phyloP scores from a whole-genome alignment of 352 stramenopile species.

The Aphanomyces euteiches region DNA sequence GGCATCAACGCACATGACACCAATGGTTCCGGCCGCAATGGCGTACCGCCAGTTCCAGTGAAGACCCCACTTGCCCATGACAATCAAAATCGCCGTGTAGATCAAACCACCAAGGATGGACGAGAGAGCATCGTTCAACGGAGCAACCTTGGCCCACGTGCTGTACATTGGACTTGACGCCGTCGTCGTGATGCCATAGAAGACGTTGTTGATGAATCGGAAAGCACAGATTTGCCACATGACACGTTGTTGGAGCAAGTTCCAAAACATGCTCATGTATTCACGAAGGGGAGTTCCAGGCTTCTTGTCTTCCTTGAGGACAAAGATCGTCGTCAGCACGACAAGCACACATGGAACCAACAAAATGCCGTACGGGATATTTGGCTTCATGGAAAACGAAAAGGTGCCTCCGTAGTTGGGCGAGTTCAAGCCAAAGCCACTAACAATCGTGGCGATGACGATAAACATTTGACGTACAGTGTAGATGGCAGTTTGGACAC shows the following conservation, averaged over 20 bases:
- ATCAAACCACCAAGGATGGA: slow-evolving; percentile 51
- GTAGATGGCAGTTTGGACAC: too few species aligned
- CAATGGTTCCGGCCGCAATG: slow-evolving; percentile 49
- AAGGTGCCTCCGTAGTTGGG: too few species aligned
- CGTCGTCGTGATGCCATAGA: slow-evolving; percentile 36
- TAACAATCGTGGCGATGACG: too few species aligned
- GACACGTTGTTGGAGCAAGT: slow-evolving; percentile 52
- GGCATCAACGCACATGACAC: slow-evolving; percentile 1
- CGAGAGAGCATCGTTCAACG: slow-evolving; percentile 48
- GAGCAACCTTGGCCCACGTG: slow-evolving; percentile 50
- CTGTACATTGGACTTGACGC: slow-evolving; percentile 47
- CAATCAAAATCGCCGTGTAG: slow-evolving; percentile 40
- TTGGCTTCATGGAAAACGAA: too few species aligned
- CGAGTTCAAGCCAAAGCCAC: too few species aligned
- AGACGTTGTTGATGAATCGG: slow-evolving; percentile 55
- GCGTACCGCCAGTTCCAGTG: slow-evolving; percentile 29
- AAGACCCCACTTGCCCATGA: slow-evolving; percentile 16
- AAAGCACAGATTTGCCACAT: slow-evolving; percentile 79
- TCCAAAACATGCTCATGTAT: slow-evolving; percentile 45
- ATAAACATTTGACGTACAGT: too few species aligned
- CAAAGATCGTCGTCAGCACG: too few species aligned
- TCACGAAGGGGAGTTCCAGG: background rate
- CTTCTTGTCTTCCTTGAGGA: too few species aligned
- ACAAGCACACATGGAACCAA: too few species aligned
- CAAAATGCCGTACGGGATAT: too few species aligned